These are phyloP conservation scores for Clavulina sp. DNA, from an alignment of 768 basidiomycete species.

Conservation along the genomic window DNA sequence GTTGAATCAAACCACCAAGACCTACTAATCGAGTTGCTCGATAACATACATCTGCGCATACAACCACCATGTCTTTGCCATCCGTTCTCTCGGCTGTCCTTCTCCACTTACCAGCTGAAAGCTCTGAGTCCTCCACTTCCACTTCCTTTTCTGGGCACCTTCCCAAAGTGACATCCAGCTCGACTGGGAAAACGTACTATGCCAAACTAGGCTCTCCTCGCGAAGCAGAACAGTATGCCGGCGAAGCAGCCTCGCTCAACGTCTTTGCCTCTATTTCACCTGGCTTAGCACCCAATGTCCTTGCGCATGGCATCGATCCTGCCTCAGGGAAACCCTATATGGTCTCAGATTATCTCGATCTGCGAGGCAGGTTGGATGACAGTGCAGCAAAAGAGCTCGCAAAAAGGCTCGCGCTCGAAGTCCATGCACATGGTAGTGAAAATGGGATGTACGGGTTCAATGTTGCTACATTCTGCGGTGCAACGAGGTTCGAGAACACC, in stretches of 20 bases:
- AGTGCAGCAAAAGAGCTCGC: slow-evolving; percentile 38
- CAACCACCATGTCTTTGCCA: too few relatives aligned
- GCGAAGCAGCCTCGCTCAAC: slow-evolving; percentile 52
- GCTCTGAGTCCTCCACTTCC: too few relatives aligned
- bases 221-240: slow-evolving; percentile 47
- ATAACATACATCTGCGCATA: too few relatives aligned
- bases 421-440: slow-evolving; percentile 37
- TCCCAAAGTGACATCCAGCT: slow-evolving; percentile 22
- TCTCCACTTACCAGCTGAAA: too few relatives aligned
- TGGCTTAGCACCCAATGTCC: slow-evolving; percentile 40
- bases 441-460: slow-evolving; percentile 46
- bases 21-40: too few relatives aligned
- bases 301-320: slow-evolving; percentile 28
- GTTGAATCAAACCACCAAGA: too few relatives aligned
- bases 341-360: slow-evolving; percentile 55
- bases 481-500: slow-evolving; percentile 50
- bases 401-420: slow-evolving; percentile 42
- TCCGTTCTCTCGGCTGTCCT: too few relatives aligned
- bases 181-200: slow-evolving; percentile 43
- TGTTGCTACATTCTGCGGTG: slow-evolving; percentile 62
- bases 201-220: slow-evolving; percentile 36
- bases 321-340: slow-evolving; percentile 34
- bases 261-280: slow-evolving; percentile 49
- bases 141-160: neutral
- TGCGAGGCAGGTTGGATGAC: too few relatives aligned